Evolutionary conservation across 1,284 basidiomycete species (phyloP), one percentile per base, ranked within the genome.

Genomic region (Apiotrichum mycotoxinovorans): DNA sequence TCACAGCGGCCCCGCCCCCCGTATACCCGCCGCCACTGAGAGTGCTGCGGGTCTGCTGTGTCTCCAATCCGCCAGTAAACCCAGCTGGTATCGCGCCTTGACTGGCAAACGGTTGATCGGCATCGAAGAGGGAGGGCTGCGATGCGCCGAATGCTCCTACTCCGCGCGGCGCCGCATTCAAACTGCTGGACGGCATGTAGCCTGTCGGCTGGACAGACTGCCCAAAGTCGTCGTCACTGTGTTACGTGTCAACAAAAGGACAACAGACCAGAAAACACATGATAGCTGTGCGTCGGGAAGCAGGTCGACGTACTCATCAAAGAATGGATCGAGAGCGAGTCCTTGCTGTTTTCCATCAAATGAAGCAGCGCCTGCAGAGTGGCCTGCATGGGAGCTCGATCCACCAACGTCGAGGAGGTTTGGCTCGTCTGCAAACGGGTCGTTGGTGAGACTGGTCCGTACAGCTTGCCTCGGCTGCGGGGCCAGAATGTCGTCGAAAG

Each of bases 311-410:
- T 41, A 75, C 76, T 78, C 76, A 63, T 78, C 75, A 55, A 78
- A 78, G 68, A 78, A 78, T 0, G 73, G 73, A 61, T 78, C 76
- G 41, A 78, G 54, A 12, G 70, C 68, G 55, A 70, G 73, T 15
- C 72, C 70, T 38, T 67, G 65, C 44, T 45, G 50, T 46, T 4
- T 40, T 18, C 14, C 27, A 4, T 20, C 37, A 5, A 30, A 33
- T 27, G 49, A 42, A 37, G 40, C 43, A 14, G 46, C 33, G 30
- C 20, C 51, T 20, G 23, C 18, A 18, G 35, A 1, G 10, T 54
- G 35, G 26, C 30, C 51, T 3, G n/a, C 8, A 25, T 37, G 25
- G 15, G 30, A 22, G 40, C 22, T 45, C 33, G 47, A 10, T 23
- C 30, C 25, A 25, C 47, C 49, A 11, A 27, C 35, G 17, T 49